Evolutionary conservation across 352 stramenopile genomes (phyloP).

Genomic region (Pythium coloratum): DNA sequence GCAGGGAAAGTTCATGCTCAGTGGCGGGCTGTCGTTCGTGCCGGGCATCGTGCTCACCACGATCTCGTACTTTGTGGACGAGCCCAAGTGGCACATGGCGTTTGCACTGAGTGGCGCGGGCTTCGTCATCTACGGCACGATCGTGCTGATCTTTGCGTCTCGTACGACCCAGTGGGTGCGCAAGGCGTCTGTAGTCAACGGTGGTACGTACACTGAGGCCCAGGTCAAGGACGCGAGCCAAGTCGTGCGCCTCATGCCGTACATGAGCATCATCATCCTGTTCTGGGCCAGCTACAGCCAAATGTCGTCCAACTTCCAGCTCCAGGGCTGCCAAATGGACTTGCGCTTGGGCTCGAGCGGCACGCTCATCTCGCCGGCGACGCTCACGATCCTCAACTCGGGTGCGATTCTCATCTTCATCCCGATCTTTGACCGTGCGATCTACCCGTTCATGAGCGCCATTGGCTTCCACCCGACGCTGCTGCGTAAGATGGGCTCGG

Average conservation of each 20-base stretch:
- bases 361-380: slow-evolving; percentile 80
- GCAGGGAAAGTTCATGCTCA: slow-evolving; percentile 74
- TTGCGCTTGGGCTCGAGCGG: slow-evolving; percentile 54
- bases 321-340: slow-evolving; percentile 92
- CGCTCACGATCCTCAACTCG: slow-evolving; percentile 87
- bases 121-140: slow-evolving; percentile 63
- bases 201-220: slow-evolving; percentile 49
- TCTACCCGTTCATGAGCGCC: slow-evolving; percentile 76
- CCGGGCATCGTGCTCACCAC: slow-evolving; percentile 80
- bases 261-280: slow-evolving; percentile 81
- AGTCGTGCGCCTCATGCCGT: slow-evolving; percentile 79
- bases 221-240: slow-evolving; percentile 76
- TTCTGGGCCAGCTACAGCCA: slow-evolving; percentile 88
- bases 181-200: slow-evolving; percentile 44
- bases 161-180: slow-evolving; percentile 64
- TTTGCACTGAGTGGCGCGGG: slow-evolving; percentile 55
- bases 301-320: slow-evolving; percentile 82
- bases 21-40: slow-evolving; percentile 62
- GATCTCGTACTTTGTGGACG: slow-evolving; percentile 75
- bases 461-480: slow-evolving; percentile 75
- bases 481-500: slow-evolving; percentile 87
- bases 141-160: slow-evolving; percentile 68
- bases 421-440: slow-evolving; percentile 79
- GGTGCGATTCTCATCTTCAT: slow-evolving; percentile 90
- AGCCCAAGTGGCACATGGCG: slow-evolving; percentile 53